These are phyloP conservation scores for Suaeda aralocaspica DNA, from an alignment of 148 eudicot species.

Conservation along the genomic window DNA sequence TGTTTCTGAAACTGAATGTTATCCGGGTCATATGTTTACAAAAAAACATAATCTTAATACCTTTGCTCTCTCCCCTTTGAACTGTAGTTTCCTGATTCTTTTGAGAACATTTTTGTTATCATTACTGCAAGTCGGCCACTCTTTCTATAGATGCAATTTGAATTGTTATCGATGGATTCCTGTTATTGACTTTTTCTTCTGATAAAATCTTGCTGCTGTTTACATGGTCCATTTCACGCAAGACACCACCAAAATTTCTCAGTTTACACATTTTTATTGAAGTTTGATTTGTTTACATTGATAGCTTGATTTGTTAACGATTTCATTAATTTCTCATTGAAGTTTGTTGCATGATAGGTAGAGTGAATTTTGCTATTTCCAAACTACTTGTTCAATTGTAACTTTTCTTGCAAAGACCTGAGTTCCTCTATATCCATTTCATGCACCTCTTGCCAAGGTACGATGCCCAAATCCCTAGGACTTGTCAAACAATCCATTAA, in stretches of 20 bases:
- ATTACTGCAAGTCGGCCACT: too few relatives aligned
- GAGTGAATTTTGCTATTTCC: background rate
- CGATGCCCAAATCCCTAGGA: too few relatives aligned
- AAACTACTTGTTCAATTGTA: background rate
- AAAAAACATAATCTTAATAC: background rate
- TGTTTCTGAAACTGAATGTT: background rate
- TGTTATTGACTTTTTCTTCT: too few relatives aligned
- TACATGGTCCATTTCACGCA: too few relatives aligned
- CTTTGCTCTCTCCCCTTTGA: background rate
- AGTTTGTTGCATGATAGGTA: background rate
- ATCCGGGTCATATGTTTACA: background rate
- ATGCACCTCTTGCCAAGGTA: background rate
- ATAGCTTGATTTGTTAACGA: too few relatives aligned
- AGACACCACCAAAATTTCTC: background rate
- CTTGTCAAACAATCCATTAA: too few relatives aligned
- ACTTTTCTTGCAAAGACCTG: background rate
- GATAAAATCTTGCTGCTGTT: too few relatives aligned
- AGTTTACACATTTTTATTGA: background rate
- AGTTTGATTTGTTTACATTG: too few relatives aligned
- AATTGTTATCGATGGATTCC: too few relatives aligned
- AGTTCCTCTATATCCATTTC: background rate
- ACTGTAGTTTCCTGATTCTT: too few relatives aligned
- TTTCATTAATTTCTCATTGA: background rate
- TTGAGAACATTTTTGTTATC: too few relatives aligned
- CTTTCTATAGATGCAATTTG: too few relatives aligned